Evolutionary conservation across 176 grass and related monocot species (phyloP).

Genomic region (Triticum aestivum): IWGSC_CS_RefSeq_v2.1 NC_057807.1:632395084-632395583

Average conservation of each 20-base stretch:
- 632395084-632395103: not conserved
- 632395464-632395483: conserved; percentile 29
- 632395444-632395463: not conserved
- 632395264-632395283: conserved; percentile 2
- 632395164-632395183: conserved; percentile 17
- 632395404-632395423: conserved; percentile 26
- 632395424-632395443: conserved; percentile 12
- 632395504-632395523: not conserved
- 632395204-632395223: conserved; percentile 10
- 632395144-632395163: not conserved
- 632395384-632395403: conserved; percentile 20
- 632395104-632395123: not conserved
- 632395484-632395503: not conserved
- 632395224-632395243: not conserved
- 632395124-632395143: conserved; percentile 16
- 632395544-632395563: not conserved
- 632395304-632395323: not conserved
- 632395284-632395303: not conserved
- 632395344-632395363: conserved; percentile 15
- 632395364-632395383: conserved; percentile 22
- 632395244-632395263: not conserved
- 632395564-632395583: no score
- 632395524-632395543: conserved; percentile 25
- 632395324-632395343: not conserved
- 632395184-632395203: conserved; percentile 27